phyloP scores from a whole-genome alignment of 164 flowering plant genomes.

The Saururus chinensis region DNA sequence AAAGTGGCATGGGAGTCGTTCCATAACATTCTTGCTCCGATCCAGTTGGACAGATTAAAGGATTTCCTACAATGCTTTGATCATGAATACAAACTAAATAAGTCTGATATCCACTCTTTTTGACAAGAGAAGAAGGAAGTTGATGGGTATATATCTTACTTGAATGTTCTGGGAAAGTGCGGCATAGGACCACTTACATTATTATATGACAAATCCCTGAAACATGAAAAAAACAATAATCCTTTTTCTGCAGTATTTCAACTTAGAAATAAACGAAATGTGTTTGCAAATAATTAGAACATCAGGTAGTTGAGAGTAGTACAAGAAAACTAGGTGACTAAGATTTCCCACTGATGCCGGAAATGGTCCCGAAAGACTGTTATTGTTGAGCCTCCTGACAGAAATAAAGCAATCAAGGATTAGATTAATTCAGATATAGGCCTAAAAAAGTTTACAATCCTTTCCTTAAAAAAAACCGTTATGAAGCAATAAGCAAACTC shows the following conservation, averaged over 20 bases:
- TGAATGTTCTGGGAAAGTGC: conserved; percentile 67
- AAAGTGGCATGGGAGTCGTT: conserved; percentile 53
- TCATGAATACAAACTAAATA: conserved; percentile 2
- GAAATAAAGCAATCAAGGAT: neutral
- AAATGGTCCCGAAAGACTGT: conserved; percentile 69
- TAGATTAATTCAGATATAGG: no score
- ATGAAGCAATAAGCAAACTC: neutral
- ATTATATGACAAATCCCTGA: conserved; percentile 89
- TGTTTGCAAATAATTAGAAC: neutral
- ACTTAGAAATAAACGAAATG: neutral
- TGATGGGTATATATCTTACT: conserved; percentile 24
- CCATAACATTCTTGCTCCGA: conserved; percentile 70
- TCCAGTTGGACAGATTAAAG: conserved; percentile 76
- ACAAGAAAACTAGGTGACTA: conserved; percentile 82
- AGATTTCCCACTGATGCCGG: conserved; percentile 63
- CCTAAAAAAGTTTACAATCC: no score
- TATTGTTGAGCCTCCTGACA: conserved; percentile 87
- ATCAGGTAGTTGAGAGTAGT: conserved; percentile 20
- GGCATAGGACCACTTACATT: conserved; percentile 91
- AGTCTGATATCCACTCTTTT: neutral
- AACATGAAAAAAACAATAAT: conserved; percentile 7
- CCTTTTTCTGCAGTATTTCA: conserved; percentile 1
- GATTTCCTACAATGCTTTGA: conserved; percentile 86
- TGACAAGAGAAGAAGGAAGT: neutral
- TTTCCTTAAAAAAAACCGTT: neutral